These are phyloP conservation scores for Exidia glandulosa DNA, from an alignment of 768 basidiomycete species.

Conservation along the genomic window DNA sequence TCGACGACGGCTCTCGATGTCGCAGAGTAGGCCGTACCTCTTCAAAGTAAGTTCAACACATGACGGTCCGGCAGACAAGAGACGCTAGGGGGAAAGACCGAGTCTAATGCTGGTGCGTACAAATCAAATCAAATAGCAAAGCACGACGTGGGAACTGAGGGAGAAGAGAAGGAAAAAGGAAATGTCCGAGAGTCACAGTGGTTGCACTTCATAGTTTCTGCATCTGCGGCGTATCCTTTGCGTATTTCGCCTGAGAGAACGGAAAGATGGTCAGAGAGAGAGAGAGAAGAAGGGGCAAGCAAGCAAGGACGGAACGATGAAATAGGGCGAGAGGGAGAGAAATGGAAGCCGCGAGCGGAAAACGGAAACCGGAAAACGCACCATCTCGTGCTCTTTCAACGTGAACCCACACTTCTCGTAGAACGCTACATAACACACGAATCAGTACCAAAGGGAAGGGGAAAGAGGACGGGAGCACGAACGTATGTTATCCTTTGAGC, in stretches of 20 bases:
- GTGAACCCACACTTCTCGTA: slow-evolving; percentile 92
- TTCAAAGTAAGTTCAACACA: too few species aligned
- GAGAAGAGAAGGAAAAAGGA: too few species aligned
- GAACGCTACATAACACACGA: slow-evolving; percentile 55
- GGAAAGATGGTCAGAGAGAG: too few species aligned
- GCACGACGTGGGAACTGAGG: too few species aligned
- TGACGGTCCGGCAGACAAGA: too few species aligned
- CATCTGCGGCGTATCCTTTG: slow-evolving; percentile 10
- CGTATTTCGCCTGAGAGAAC: slow-evolving; percentile 59
- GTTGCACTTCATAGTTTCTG: not conserved
- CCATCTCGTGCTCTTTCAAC: slow-evolving; percentile 94
- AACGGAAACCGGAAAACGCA: slow-evolving; percentile 28
- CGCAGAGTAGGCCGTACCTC: too few species aligned
- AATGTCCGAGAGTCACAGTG: too few species aligned
- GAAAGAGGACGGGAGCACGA: slow-evolving; percentile 24
- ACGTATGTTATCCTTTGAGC: slow-evolving; percentile 86
- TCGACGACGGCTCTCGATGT: too few species aligned
- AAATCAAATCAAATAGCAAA: too few species aligned
- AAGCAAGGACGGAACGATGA: too few species aligned
- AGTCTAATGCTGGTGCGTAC: too few species aligned
- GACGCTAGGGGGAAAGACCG: too few species aligned
- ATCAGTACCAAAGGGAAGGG: not conserved
- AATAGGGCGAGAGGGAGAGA: not conserved
- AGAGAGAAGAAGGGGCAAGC: not conserved
- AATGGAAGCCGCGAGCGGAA: not conserved